Evolutionary conservation across 352 stramenopile species (phyloP).

Genomic region (Phytophthora tentaculata): DNA sequence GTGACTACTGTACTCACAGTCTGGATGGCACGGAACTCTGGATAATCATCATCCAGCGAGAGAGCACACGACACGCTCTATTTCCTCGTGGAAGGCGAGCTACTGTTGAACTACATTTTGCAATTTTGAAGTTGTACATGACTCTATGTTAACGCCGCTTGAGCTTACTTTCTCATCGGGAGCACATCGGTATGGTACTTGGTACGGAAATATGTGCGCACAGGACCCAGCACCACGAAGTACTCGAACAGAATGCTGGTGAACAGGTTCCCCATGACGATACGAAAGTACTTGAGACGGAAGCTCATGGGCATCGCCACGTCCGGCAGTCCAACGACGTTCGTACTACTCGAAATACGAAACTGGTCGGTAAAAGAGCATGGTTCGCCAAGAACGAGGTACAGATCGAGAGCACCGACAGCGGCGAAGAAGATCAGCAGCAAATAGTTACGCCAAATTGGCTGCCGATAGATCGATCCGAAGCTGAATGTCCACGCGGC

Average conservation of each 20-base stretch:
- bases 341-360: conserved; percentile 58
- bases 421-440: conserved; percentile 41
- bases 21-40: no score
- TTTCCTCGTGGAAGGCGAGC: no score
- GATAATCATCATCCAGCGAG: no score
- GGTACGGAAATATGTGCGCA: conserved; percentile 41
- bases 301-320: conserved; percentile 51
- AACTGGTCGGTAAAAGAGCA: conserved; percentile 49
- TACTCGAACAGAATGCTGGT: conserved; percentile 42
- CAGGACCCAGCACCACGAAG: conserved; percentile 45
- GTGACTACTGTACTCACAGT: no score
- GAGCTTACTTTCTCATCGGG: conserved; percentile 39
- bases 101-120: no score
- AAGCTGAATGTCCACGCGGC: conserved; percentile 49
- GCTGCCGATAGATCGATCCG: conserved; percentile 47
- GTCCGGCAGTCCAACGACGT: conserved; percentile 55
- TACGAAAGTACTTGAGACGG: conserved; percentile 39
- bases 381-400: conserved; percentile 49
- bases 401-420: conserved; percentile 40
- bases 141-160: no score
- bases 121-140: no score
- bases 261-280: conserved; percentile 40
- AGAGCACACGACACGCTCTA: no score
- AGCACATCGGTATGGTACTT: conserved; percentile 44
- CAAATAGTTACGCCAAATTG: conserved; percentile 52